Evolutionary conservation across 345 rosid species (phyloP).

Genomic region (Noccaea caerulescens): DNA sequence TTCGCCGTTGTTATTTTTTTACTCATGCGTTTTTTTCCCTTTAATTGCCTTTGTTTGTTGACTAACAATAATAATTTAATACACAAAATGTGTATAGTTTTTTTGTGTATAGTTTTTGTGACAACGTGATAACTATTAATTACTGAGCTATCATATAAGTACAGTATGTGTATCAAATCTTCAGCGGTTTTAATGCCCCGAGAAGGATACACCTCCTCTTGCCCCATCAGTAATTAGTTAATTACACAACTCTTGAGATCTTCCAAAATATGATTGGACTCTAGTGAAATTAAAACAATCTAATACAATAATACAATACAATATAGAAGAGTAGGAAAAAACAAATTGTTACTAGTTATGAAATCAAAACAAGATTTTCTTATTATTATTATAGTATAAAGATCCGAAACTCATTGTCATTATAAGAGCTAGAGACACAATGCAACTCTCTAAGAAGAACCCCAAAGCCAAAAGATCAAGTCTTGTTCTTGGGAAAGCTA

Average conservation of each 20-base stretch:
- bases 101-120: neutral
- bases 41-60: slow-evolving; percentile 28
- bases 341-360: neutral
- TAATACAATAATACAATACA: no score
- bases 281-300: no score
- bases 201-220: slow-evolving; percentile 16
- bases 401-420: neutral
- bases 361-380: neutral
- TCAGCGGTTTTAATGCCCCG: slow-evolving; percentile 17
- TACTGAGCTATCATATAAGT: neutral
- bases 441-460: neutral
- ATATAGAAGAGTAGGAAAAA: neutral
- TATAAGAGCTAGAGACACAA: neutral
- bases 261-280: neutral
- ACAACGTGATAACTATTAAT: slow-evolving; percentile 6
- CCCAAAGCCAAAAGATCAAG: no score
- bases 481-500: neutral
- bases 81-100: neutral
- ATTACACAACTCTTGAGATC: slow-evolving; percentile 6
- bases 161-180: neutral
- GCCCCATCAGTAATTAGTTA: neutral
- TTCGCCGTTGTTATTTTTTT: neutral
- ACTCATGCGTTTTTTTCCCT: neutral
- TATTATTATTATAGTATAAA: no score
- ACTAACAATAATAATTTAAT: neutral